Conservation (phyloP, 164 flowering plant genomes). For the Brasenia schreberi region DNA sequence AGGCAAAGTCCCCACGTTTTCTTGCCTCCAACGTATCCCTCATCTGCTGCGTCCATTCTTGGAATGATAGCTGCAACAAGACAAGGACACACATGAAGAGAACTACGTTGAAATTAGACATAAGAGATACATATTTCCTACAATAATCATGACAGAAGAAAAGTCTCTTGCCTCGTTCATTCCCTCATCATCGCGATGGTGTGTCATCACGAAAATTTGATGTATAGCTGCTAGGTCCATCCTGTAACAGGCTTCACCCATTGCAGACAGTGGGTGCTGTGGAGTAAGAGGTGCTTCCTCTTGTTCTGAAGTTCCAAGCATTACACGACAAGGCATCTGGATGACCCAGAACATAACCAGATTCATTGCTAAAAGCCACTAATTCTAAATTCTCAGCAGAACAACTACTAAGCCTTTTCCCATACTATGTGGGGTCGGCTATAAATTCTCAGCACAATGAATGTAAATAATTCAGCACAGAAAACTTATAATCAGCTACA, state of each 20-base stretch:
- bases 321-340: slow-evolving; percentile 78
- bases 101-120: background rate
- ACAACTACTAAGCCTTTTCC: no score
- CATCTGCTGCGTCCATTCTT: slow-evolving; percentile 99
- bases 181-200: slow-evolving; percentile 95
- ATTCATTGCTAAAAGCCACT: no score
- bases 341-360: background rate
- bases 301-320: slow-evolving; percentile 77
- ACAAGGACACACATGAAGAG: background rate
- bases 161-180: slow-evolving; percentile 61
- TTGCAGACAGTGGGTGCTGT: slow-evolving; percentile 69
- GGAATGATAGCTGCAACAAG: slow-evolving; percentile 67
- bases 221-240: slow-evolving; percentile 98
- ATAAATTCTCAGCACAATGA: no score
- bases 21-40: slow-evolving; percentile 95
- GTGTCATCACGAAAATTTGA: slow-evolving; percentile 67
- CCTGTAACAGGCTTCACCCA: slow-evolving; percentile 95
- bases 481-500: no score
- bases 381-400: no score
- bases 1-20: slow-evolving; percentile 91
- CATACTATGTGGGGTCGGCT: no score
- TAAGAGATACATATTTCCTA: background rate
- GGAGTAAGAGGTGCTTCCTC: slow-evolving; percentile 72
- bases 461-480: no score
- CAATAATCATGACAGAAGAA: no score